Percentiles rank a stretch among this genome's conserved stretches.
Conservation (phyloP, 805 yeast species). For the Metschnikowia aberdeeniae region DNA sequence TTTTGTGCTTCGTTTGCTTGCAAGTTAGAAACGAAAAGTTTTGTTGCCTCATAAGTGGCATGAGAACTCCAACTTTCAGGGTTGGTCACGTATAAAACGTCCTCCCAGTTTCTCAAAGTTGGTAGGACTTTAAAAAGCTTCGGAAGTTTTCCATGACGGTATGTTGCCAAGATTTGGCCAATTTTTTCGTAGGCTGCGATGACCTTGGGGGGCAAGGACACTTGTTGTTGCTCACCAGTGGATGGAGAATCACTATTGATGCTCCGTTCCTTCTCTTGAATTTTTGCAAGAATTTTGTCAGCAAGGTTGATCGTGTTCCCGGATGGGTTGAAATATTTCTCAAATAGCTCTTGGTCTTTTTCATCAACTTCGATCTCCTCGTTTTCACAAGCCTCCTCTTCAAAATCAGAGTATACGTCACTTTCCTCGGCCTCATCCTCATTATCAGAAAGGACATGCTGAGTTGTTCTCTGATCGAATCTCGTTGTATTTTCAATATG, state of each 20-base stretch:
- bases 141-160: conserved; percentile 96
- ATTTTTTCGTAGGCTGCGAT: conserved; percentile 91
- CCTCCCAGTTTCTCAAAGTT: conserved; percentile 91
- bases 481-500: not conserved
- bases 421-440: conserved; percentile 41
- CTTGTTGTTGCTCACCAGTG: conserved; percentile 47
- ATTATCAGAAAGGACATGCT: conserved; percentile 26
- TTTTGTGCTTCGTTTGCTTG: conserved; percentile 84
- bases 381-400: conserved; percentile 40
- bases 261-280: conserved; percentile 62
- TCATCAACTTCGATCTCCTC: conserved; percentile 69
- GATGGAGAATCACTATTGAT: conserved; percentile 21
- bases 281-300: conserved; percentile 88
- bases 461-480: conserved; percentile 14
- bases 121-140: conserved; percentile 94
- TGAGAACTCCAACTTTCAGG: conserved; percentile 95
- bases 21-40: conserved; percentile 86
- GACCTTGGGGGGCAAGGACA: conserved; percentile 90
- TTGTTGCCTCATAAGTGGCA: conserved; percentile 91
- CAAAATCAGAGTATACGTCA: conserved; percentile 56
- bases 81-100: conserved; percentile 84
- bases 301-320: conserved; percentile 64
- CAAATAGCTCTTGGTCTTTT: conserved; percentile 80
- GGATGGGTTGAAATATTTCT: conserved; percentile 52
- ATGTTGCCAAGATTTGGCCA: conserved; percentile 79